A percentile compares a stretch with the other conserved stretches of the same genome.
These are phyloP conservation scores for Brassica carinata DNA, from an alignment of 345 rosid genomes.

Conservation along the genomic window DNA sequence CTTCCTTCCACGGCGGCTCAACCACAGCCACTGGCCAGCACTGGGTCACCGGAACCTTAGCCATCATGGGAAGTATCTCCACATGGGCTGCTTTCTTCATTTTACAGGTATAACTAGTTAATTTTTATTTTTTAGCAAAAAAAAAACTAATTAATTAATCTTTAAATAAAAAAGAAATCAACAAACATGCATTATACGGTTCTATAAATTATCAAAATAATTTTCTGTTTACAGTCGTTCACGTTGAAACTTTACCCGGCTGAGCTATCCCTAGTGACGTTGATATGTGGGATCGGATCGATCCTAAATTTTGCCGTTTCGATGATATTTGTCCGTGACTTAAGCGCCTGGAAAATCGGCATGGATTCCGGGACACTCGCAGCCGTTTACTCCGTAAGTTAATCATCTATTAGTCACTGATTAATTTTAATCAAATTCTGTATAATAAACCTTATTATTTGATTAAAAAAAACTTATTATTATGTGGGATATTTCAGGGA, in stretches of 20 bases:
- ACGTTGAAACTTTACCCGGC: slow-evolving; percentile 86
- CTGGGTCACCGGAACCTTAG: slow-evolving; percentile 66
- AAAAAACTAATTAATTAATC: neutral
- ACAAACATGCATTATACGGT: neutral
- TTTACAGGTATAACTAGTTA: slow-evolving; percentile 23
- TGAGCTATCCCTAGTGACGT: slow-evolving; percentile 69
- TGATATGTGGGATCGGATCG: slow-evolving; percentile 69
- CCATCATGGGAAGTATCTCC: slow-evolving; percentile 60
- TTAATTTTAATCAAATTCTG: neutral
- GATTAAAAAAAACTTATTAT: neutral
- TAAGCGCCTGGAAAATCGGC: slow-evolving; percentile 70
- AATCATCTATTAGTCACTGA: neutral
- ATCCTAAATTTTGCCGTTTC: slow-evolving; percentile 63
- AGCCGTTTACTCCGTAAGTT: slow-evolving; percentile 66
- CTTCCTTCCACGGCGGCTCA: slow-evolving; percentile 41
- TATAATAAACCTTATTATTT: neutral
- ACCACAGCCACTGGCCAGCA: slow-evolving; percentile 46
- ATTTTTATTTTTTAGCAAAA: too few species aligned
- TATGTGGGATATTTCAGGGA: slow-evolving; percentile 49
- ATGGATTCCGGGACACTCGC: slow-evolving; percentile 75
- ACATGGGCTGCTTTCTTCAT: slow-evolving; percentile 87
- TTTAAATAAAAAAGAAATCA: neutral
- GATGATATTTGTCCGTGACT: slow-evolving; percentile 66
- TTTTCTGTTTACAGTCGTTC: slow-evolving; percentile 54
- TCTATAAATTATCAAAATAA: neutral